Percentiles rank a stretch among this genome's conserved stretches.
These are phyloP conservation scores for Sphaerulina musiva DNA, from an alignment of 2,329 filamentous ascomycete species.

Conservation along the genomic window DNA sequence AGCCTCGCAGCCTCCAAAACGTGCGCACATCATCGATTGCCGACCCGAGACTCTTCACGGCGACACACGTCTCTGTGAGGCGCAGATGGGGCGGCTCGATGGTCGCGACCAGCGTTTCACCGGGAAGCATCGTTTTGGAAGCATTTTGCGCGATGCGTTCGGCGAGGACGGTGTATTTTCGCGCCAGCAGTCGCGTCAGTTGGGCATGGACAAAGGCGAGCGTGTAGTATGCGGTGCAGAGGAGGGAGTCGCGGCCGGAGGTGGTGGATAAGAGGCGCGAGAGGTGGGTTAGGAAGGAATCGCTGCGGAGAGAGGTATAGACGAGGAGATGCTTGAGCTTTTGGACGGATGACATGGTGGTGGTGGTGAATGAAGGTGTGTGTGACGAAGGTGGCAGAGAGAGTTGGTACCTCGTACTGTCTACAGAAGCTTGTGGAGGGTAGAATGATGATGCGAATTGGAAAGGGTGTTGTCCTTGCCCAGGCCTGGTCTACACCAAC, in stretches of 20 bases:
- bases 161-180: constrained; percentile 34
- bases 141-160: constrained; percentile 36
- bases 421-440: no score
- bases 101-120: constrained; percentile 37
- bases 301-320: constrained; percentile 3
- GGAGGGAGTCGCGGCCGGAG: constrained; percentile 36
- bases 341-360: not conserved
- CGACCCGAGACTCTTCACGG: constrained; percentile 48
- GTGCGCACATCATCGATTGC: constrained; percentile 66
- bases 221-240: constrained; percentile 42
- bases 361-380: not conserved
- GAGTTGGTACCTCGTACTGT: not conserved
- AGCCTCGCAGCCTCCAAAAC: constrained; percentile 68
- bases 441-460: no score
- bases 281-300: constrained; percentile 19
- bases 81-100: constrained; percentile 33
- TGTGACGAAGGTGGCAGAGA: not conserved
- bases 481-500: no score
- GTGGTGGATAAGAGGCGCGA: constrained; percentile 35
- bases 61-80: constrained; percentile 31
- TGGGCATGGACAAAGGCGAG: constrained; percentile 38
- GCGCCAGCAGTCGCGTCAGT: constrained; percentile 35
- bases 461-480: not conserved
- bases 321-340: constrained; percentile 11
- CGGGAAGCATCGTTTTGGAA: constrained; percentile 36